phyloP scores from a whole-genome alignment of 495 filamentous ascomycete genomes.

The Lasiosphaeria miniovina region DNA sequence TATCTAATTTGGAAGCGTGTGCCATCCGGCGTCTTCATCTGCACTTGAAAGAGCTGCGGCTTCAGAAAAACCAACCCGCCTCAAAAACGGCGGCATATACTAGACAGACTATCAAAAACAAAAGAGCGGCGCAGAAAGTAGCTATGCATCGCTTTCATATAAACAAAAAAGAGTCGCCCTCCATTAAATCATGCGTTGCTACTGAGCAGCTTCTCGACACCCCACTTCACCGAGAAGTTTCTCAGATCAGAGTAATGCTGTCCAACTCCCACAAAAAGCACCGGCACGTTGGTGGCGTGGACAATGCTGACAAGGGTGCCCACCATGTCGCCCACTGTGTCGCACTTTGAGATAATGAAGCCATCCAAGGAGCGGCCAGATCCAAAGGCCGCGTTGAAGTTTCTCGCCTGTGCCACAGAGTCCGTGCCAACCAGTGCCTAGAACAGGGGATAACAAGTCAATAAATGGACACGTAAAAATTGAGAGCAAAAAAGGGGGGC shows the following conservation, averaged over 20 bases:
- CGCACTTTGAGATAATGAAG: conserved; percentile 97
- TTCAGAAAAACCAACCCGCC: neutral
- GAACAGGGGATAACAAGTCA: neutral
- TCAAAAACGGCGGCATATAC: neutral
- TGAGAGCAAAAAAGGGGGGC: neutral
- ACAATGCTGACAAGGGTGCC: conserved; percentile 96
- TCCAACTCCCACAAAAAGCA: conserved; percentile 89
- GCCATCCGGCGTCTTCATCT: no score
- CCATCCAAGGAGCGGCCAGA: conserved; percentile 76
- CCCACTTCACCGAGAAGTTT: conserved; percentile 89
- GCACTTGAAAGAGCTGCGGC: neutral
- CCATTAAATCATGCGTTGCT: conserved; percentile 24
- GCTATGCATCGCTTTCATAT: neutral
- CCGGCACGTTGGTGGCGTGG: conserved; percentile 92
- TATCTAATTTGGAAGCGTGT: no score
- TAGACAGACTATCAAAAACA: neutral
- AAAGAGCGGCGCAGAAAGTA: no score
- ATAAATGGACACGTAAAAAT: neutral
- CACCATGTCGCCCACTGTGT: conserved; percentile 98
- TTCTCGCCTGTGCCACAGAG: conserved; percentile 88
- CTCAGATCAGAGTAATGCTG: conserved; percentile 96
- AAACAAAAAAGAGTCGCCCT: neutral
- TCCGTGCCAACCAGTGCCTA: conserved; percentile 89
- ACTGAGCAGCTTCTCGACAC: conserved; percentile 69
- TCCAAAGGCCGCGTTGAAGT: conserved; percentile 93